Evolutionary conservation across 306 rosid genomes (phyloP), one percentile per base, ranked within the genome.

Genomic region (Oemleria cerasiformis): DNA sequence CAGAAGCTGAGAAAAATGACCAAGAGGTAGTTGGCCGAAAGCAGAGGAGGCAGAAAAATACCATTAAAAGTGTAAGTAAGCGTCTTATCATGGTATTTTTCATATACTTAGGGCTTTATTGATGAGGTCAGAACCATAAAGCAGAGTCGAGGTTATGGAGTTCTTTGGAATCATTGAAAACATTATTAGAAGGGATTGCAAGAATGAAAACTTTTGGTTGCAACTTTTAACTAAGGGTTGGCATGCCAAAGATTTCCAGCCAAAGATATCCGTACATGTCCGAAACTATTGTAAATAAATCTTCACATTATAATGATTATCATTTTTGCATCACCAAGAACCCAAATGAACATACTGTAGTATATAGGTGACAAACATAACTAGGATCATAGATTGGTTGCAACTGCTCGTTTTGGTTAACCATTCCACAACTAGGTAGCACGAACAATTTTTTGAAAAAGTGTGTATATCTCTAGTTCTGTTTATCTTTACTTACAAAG

Each of bases 1-100:
- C 89, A 93, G 96, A 87, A 34, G 98, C 86, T 47, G 96, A 84
- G 83, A 78, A 69, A 34, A 55, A 9, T 79, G 86, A 77, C 42
- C 51, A 48, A 59, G 77, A 65, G 72, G 82, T 74, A 69, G 80
- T 79, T 6, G 73, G 79, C 70, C 72, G 81, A 73, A 84, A 73
- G 64, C 86, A 65, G 84, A 84, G 70, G 79, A 87, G 82, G 84
- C 83, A 34, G 61, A 81, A 78, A 73, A 81, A 9, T 66, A 20
- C 79, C 48, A 20, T 82, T 19, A 72, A 63, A 82, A 83, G 68
- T 64, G 90, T 88, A 70, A 83, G 96, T 81, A 19, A n/a, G n/a
- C n/a, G n/a, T 68, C 40, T 68, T 15, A 9, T 49, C 40, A 34
- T 15, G 21, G 23, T 54, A 49, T 14, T 34, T 16, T 21, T 25